These are phyloP conservation scores for Wickerhamiella alocasiicola DNA, from an alignment of 805 yeast species.

Conservation along the genomic window DNA sequence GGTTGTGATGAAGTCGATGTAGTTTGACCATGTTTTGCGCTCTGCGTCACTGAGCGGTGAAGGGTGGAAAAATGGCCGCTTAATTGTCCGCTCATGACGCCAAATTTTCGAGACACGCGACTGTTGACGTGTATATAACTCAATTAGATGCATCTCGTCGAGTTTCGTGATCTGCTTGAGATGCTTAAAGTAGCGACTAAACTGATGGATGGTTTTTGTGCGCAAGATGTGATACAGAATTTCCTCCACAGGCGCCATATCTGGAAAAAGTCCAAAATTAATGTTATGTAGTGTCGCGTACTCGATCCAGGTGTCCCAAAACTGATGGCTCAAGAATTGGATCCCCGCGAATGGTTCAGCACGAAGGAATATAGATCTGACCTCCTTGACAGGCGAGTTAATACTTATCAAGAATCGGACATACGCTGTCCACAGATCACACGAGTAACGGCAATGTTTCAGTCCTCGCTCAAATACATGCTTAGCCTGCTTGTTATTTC, in stretches of 20 bases:
- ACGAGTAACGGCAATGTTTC: conserved; percentile 23
- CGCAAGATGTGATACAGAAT: conserved; percentile 5
- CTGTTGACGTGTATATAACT: conserved; percentile 43
- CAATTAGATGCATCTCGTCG: conserved; percentile 32
- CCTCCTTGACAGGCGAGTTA: conserved; percentile 17
- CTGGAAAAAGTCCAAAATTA: not conserved
- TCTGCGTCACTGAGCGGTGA: conserved; percentile 34
- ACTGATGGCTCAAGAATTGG: conserved; percentile 62
- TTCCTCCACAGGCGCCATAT: conserved; percentile 1
- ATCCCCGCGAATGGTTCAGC: conserved; percentile 46
- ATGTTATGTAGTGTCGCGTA: conserved; percentile 37
- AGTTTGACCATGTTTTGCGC: conserved; percentile 45
- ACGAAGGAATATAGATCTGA: conserved; percentile 30
- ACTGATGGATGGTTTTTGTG: conserved; percentile 48
- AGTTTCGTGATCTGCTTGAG: conserved; percentile 23
- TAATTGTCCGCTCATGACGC: conserved; percentile 56
- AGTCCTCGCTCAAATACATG: conserved; percentile 29
- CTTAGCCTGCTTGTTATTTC: conserved; percentile 25
- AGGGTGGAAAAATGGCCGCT: conserved; percentile 44
- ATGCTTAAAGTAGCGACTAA: conserved; percentile 56
- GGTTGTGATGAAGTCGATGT: conserved; percentile 42
- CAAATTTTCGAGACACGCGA: conserved; percentile 46
- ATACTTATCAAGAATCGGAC: conserved; percentile 26
- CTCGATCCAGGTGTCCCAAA: conserved; percentile 72
- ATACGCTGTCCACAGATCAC: conserved; percentile 31